phyloP scores from a whole-genome alignment of 78 protist genomes.

The Protostelium mycophagum region DNA sequence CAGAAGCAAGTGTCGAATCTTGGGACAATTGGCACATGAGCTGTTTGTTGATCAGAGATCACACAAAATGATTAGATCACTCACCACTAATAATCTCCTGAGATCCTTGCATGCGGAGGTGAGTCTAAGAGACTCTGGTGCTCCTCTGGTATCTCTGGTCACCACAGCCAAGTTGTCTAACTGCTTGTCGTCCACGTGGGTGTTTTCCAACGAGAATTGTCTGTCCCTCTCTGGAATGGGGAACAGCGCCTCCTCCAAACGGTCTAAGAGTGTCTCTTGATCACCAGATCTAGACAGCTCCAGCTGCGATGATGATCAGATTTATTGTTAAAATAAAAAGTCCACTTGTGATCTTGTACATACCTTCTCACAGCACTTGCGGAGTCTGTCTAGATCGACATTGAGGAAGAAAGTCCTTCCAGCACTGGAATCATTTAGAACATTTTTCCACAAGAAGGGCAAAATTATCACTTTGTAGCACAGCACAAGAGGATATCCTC shows the following conservation, averaged over 20 bases:
- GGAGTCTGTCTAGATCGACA: too few relatives aligned
- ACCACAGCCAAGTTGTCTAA: background rate
- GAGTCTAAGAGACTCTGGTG: background rate
- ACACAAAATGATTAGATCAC: background rate
- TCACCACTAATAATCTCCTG: background rate
- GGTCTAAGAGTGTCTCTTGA: too few relatives aligned
- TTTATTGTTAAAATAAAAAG: too few relatives aligned
- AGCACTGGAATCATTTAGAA: too few relatives aligned
- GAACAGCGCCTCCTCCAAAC: background rate
- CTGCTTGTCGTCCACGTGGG: background rate
- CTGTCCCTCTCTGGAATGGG: background rate
- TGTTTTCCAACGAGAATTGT: background rate
- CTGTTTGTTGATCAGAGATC: background rate
- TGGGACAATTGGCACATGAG: background rate
- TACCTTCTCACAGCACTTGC: too few relatives aligned
- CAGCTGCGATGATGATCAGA: too few relatives aligned
- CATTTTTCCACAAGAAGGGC: too few relatives aligned
- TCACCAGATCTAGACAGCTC: too few relatives aligned
- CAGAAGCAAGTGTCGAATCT: background rate
- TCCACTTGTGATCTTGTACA: too few relatives aligned
- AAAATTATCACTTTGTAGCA: too few relatives aligned
- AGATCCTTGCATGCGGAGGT: background rate
- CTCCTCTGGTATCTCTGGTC: background rate
- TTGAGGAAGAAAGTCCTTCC: too few relatives aligned
- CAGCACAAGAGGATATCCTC: too few relatives aligned